These are phyloP conservation scores for Solanum hybrid DNA, from an alignment of 305 asterid species.

Conservation along the genomic window DNA sequence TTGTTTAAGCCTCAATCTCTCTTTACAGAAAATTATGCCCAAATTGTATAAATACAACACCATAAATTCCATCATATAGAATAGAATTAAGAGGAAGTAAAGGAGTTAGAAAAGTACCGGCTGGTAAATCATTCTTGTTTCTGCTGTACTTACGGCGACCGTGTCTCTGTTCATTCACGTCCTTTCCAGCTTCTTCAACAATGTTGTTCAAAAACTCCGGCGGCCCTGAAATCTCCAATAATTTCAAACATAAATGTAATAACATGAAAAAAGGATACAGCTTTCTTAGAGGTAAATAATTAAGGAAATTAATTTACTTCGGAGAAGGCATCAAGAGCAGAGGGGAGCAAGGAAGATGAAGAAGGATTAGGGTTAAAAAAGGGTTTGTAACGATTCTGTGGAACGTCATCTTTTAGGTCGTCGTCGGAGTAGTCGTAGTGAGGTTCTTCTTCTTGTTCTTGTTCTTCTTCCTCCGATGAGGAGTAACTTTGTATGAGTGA, in stretches of 20 bases:
- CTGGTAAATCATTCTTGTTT: slow-evolving; percentile 54
- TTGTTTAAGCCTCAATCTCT: background rate
- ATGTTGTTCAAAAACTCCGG: slow-evolving; percentile 68
- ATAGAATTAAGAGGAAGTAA: background rate
- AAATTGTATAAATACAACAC: background rate
- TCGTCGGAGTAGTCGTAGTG: slow-evolving; percentile 30
- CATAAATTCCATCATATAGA: background rate
- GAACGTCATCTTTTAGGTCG: slow-evolving; percentile 35
- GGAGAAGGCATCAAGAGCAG: slow-evolving; percentile 77
- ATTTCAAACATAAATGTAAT: background rate
- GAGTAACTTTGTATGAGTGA: slow-evolving; percentile 80
- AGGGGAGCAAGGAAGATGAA: slow-evolving; percentile 62
- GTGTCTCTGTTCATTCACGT: slow-evolving; percentile 38
- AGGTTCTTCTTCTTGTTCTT: background rate
- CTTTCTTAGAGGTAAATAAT: background rate
- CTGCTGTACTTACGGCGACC: slow-evolving; percentile 45
- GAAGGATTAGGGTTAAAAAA: slow-evolving; percentile 55
- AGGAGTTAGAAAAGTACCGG: slow-evolving; percentile 30
- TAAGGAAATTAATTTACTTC: slow-evolving; percentile 37
- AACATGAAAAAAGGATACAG: background rate
- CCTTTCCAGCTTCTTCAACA: slow-evolving; percentile 45
- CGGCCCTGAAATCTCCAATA: slow-evolving; percentile 60
- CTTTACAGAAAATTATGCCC: background rate
- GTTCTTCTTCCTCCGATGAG: slow-evolving; percentile 60
- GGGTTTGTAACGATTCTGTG: slow-evolving; percentile 46